Evolutionary conservation across 495 filamentous ascomycete species (phyloP).

Genomic region (Aspergillus asperescens): DNA sequence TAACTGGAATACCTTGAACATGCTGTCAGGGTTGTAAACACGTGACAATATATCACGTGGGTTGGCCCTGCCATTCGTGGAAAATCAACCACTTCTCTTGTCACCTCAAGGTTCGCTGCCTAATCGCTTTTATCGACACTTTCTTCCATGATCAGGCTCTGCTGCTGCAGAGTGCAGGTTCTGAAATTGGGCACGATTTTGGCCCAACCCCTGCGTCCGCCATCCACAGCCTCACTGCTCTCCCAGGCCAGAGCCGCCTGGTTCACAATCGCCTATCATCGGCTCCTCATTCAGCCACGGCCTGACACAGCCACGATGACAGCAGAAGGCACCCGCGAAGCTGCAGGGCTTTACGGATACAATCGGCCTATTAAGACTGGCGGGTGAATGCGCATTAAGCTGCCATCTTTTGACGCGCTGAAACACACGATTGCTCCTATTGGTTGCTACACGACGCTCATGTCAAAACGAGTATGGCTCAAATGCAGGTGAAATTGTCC

Average conservation of each 20-base stretch:
- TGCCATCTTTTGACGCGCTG: not conserved
- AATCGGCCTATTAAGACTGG: slow-evolving; percentile 1
- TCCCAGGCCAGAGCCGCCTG: not conserved
- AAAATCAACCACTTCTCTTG: not conserved
- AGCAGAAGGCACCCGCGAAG: not conserved
- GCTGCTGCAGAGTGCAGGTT: no score
- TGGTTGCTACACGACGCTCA: not conserved
- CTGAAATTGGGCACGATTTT: no score
- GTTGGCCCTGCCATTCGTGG: not conserved
- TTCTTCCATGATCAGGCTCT: no score
- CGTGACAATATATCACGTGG: not conserved
- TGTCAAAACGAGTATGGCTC: not conserved
- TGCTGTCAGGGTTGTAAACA: not conserved
- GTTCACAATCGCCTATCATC: not conserved
- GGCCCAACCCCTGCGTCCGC: no score
- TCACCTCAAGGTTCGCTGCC: no score
- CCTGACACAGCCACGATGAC: slow-evolving; percentile 7
- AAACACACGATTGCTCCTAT: not conserved
- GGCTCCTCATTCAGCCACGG: slow-evolving; percentile 1
- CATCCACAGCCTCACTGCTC: no score
- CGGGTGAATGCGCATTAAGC: not conserved
- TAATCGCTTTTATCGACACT: no score
- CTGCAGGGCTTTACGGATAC: no score
- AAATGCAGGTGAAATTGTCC: not conserved
- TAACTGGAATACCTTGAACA: no score